Base-by-base conservation (phyloP, 305 asterid species). In the Rubia tinctorum region DNA sequence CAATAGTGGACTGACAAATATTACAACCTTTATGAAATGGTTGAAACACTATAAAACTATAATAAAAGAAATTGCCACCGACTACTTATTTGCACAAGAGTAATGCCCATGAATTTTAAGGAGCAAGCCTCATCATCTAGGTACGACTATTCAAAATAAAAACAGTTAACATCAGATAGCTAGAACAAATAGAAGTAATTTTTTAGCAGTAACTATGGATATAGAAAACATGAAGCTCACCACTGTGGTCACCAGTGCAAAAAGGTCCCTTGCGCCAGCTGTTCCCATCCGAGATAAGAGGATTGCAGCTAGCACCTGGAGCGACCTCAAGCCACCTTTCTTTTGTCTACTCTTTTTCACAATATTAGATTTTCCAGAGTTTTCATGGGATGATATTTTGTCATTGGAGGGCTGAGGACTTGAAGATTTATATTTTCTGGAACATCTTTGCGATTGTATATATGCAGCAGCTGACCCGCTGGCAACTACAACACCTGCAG, bases 391-490 rank as follows among this genome's bases (percentile, higher is more conserved):
- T 70, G 82, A 85, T 68, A 75, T 87, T 49, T 72, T 44, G 71
- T 74, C 77, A 53, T 82, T 91, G 49, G 69, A 49, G 75, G 68
- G 81, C 71, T 83, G 78, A 71, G 78, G 88, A 69, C 39, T 78
- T 78, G 80, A 75, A 75, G 90, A 77, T 77, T 77, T 76, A 55
- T 73, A 80, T 69, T 77, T 82, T 75, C 61, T 89, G 73, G 66
- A 45, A 73, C 78, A 82, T 68, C 74, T 92, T 77, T 89, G 90
- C 77, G 91, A 85, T 65, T 86, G 96, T 83, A 84, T 81, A 81
- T 86, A 92, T 42, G 89, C 91, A 71, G 97, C 98, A 71, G 97
- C 97, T 75, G 96, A 83, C 75, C 99, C 99, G 77, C 99, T 96
- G 74, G 93, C 97, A 49, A 90, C 92, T 55, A 86, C 85, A 80